A percentile compares a stretch with the other conserved stretches of the same genome.
phyloP scores from a whole-genome alignment of 768 basidiomycete species.

The Podaxis mareebaensis region DNA sequence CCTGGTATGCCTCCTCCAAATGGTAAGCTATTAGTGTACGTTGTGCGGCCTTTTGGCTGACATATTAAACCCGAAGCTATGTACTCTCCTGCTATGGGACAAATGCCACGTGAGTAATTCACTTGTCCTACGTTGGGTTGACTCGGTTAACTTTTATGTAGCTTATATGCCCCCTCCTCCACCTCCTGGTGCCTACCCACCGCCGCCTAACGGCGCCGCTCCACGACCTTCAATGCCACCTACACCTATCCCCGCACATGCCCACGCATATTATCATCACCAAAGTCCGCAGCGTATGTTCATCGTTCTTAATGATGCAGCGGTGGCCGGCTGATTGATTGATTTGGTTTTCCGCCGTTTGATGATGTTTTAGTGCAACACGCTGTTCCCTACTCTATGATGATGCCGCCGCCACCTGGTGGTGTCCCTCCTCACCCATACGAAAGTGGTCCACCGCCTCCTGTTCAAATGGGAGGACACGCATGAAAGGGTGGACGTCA shows the following conservation, averaged over 20 bases:
- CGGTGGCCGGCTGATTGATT: background rate
- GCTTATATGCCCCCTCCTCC: conserved; percentile 76
- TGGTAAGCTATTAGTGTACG: conserved; percentile 41
- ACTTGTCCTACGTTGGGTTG: background rate
- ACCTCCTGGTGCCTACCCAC: conserved; percentile 77
- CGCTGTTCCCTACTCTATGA: conserved; percentile 87
- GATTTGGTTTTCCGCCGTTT: background rate
- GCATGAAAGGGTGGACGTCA: conserved; percentile 41
- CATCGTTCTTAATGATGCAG: conserved; percentile 13
- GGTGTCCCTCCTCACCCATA: conserved; percentile 66
- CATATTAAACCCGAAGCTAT: conserved; percentile 48
- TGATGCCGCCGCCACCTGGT: conserved; percentile 73
- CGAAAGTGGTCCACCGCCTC: conserved; percentile 67
- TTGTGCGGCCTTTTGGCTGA: conserved; percentile 7
- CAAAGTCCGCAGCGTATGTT: conserved; percentile 78
- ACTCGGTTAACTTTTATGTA: conserved; percentile 23
- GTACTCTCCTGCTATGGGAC: conserved; percentile 84
- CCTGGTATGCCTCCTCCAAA: conserved; percentile 79
- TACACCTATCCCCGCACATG: conserved; percentile 83
- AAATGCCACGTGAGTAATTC: conserved; percentile 76
- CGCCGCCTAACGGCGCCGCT: conserved; percentile 75
- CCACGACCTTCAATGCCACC: conserved; percentile 91
- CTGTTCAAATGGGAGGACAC: conserved; percentile 79
- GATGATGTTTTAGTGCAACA: conserved; percentile 64
- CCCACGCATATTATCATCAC: conserved; percentile 83